Percentiles rank a stretch among this genome's conserved stretches.
Conservation (phyloP, 441 rosid genomes). For the Syzygium syzygioides region DNA sequence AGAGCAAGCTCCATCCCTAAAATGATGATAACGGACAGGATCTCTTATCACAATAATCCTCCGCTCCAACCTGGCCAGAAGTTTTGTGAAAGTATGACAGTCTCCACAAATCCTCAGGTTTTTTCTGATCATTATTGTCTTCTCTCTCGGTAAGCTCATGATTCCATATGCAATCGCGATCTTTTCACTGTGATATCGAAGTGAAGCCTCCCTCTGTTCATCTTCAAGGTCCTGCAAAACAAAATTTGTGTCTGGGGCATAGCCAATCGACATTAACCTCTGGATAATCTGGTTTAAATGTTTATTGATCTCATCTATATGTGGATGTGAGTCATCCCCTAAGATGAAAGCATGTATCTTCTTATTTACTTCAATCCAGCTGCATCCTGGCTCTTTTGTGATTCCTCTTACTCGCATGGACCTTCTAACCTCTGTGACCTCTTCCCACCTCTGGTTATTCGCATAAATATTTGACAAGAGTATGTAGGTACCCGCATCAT, state of each 20-base stretch:
- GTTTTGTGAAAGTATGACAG: background rate
- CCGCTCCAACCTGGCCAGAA: background rate
- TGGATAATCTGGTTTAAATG: background rate
- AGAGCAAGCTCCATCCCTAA: conserved; percentile 1
- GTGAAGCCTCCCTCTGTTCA: conserved; percentile 1
- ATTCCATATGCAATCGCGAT: background rate
- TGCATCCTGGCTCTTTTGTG: conserved; percentile 1
- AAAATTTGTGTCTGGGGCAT: conserved; percentile 2
- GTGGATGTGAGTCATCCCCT: conserved; percentile 3
- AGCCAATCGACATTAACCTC: background rate
- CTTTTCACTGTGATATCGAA: background rate
- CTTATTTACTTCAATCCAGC: conserved; percentile 1
- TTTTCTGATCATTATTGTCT: conserved; percentile 2
- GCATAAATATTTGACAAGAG: conserved; percentile 2
- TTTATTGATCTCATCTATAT: background rate
- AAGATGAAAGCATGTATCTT: conserved; percentile 6
- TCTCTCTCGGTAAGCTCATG: background rate
- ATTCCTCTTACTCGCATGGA: background rate
- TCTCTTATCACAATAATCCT: background rate
- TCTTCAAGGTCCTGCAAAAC: conserved; percentile 5
- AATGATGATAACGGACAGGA: conserved; percentile 4
- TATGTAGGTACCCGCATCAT: background rate
- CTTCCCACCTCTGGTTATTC: conserved; percentile 2
- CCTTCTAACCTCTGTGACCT: background rate
- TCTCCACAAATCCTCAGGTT: conserved; percentile 3